phyloP scores from a whole-genome alignment of 192 early-diverging fungal genomes.

The Coemansia furcata region DNA sequence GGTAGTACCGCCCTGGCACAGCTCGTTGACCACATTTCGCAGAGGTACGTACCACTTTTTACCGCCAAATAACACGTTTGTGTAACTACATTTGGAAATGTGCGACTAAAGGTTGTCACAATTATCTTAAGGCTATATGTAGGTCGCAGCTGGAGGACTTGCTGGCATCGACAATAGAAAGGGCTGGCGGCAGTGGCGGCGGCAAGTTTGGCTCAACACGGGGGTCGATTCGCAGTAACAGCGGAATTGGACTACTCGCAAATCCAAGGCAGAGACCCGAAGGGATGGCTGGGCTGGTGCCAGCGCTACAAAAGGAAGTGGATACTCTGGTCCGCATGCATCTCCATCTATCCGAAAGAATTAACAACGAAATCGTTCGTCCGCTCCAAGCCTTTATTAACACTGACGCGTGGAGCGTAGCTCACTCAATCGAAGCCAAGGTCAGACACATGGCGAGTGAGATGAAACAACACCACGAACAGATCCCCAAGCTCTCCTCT shows the following conservation, averaged over 20 bases:
- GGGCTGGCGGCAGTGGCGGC: constrained; percentile 2
- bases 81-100: not conserved
- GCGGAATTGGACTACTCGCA: not conserved
- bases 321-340: constrained; percentile 37
- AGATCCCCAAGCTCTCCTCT: constrained; percentile 42
- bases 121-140: not conserved
- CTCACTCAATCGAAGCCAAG: constrained; percentile 12
- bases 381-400: constrained; percentile 26
- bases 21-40: constrained; percentile 39
- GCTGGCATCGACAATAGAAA: constrained; percentile 33
- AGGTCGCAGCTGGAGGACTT: constrained; percentile 41
- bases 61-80: not conserved
- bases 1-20: constrained; percentile 25
- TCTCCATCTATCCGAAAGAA: constrained; percentile 32
- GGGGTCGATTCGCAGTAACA: constrained; percentile 8
- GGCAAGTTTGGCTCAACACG: constrained; percentile 13
- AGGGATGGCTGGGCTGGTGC: constrained; percentile 14
- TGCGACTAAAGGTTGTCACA: not conserved
- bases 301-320: constrained; percentile 27
- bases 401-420: constrained; percentile 26
- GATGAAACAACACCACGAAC: constrained; percentile 38
- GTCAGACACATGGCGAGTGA: constrained; percentile 25
- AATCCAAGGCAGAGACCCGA: constrained; percentile 2
- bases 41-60: constrained; percentile 21
- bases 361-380: constrained; percentile 41